Evolutionary conservation across 1,284 basidiomycete genomes (phyloP), one percentile per base, ranked within the genome.

Genomic region (Cutaneotrichosporon dermatis): DNA sequence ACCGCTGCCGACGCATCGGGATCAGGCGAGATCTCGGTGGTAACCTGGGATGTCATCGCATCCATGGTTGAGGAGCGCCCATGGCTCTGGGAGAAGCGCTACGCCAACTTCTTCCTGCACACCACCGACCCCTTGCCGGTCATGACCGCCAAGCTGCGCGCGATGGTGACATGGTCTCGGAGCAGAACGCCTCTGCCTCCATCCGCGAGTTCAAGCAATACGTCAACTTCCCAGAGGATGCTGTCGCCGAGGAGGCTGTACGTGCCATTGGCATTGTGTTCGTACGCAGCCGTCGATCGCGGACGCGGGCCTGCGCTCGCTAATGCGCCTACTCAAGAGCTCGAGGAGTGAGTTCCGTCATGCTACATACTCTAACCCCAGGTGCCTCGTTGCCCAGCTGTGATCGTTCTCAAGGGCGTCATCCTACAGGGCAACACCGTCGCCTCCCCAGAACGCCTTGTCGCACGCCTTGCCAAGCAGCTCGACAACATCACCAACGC

Each of bases 141-240:
- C 37, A 92, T 92, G 74, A 81, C 79, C 61, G 82, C 84, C 60
- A 95, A 95, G 74, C 83, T 95, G 53, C 82, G 81, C 36, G 80
- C 92, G 1, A 78, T 97, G 51, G 77, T 87, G 7, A 81, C 82
- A 74, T 95, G 5, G 80, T 88, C 51, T 83, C 81, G 16, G 66
- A 79, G 16, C 86, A 88, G 39, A 93, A 88, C 65, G 85, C 88
- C 54, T 81, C 84, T 46, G 79, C 82, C 0, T 82, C 92, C 8
- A 78, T 95, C 60, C 81, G 86, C 36, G 93, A 97, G 73, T 86
- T 94, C 66, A 86, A 88, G 89, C 85, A 89, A 63, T 92, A 88
- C 69, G 82, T 86, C 1, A 85, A 88, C 13, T 87, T 90, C 69
- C 78, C 83, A 1, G 84, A 90, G 55, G 87, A 89, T 65, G 67